phyloP scores from a whole-genome alignment of 495 filamentous ascomycete species.

The Hypoxylon fragiforme region DNA sequence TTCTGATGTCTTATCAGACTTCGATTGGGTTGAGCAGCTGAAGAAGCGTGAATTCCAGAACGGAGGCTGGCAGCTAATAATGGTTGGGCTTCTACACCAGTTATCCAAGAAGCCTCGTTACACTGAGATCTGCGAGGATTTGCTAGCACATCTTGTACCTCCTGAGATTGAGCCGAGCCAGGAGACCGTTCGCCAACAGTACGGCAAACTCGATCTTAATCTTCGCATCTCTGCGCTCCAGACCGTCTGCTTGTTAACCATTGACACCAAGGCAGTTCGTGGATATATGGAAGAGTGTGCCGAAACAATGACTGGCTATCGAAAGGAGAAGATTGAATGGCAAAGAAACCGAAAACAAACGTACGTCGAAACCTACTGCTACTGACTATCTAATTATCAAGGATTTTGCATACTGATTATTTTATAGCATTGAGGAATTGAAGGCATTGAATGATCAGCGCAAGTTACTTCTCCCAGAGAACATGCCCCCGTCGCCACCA shows the following conservation, averaged over 20 bases:
- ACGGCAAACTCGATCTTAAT: slow-evolving; percentile 77
- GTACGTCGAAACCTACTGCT: slow-evolving; percentile 60
- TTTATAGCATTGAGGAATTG: slow-evolving; percentile 75
- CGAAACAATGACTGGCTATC: slow-evolving; percentile 86
- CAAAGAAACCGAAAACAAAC: slow-evolving; percentile 79
- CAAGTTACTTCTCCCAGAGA: slow-evolving; percentile 80
- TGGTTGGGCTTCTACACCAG: slow-evolving; percentile 84
- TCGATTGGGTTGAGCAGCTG: slow-evolving; percentile 82
- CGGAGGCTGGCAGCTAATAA: slow-evolving; percentile 88
- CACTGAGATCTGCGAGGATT: slow-evolving; percentile 72
- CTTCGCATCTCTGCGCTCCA: slow-evolving; percentile 77
- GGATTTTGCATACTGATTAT: slow-evolving; percentile 21
- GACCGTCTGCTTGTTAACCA: slow-evolving; percentile 83
- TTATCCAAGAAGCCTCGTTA: slow-evolving; percentile 74
- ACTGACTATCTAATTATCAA: too few species aligned
- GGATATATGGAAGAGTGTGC: slow-evolving; percentile 88
- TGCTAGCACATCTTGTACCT: slow-evolving; percentile 79
- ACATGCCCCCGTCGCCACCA: slow-evolving; percentile 68
- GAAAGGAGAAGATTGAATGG: slow-evolving; percentile 93
- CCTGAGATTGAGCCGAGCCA: slow-evolving; percentile 69
- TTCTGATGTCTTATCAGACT: slow-evolving; percentile 71
- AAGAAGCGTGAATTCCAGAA: slow-evolving; percentile 83
- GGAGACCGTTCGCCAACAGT: slow-evolving; percentile 71
- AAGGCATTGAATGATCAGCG: slow-evolving; percentile 80
- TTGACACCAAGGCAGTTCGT: slow-evolving; percentile 81